Conservation (phyloP, 2,329 filamentous ascomycete genomes). For the Drechslerella stenobrocha region DNA sequence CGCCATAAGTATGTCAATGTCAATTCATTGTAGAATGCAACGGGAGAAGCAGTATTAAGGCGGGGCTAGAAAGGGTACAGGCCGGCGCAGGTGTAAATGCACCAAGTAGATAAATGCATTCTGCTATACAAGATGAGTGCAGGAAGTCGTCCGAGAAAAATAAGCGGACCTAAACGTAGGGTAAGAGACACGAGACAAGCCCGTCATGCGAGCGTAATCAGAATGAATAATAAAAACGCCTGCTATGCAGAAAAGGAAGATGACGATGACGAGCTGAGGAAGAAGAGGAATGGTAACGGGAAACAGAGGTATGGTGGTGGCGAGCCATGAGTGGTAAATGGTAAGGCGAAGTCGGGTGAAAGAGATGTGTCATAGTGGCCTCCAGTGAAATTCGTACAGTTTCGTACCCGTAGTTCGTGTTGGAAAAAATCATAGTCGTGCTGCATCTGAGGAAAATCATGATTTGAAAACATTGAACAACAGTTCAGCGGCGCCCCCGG, state of each 20-base stretch:
- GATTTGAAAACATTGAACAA: neutral
- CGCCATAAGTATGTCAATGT: slow-evolving; percentile 30
- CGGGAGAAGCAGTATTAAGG: slow-evolving; percentile 27
- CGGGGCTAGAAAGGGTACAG: slow-evolving; percentile 7
- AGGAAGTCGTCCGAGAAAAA: neutral
- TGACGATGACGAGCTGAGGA: too few relatives aligned
- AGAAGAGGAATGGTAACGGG: too few relatives aligned
- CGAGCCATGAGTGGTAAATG: too few relatives aligned
- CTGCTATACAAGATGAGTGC: neutral
- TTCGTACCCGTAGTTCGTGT: too few relatives aligned
- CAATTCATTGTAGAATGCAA: neutral
- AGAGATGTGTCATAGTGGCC: too few relatives aligned
- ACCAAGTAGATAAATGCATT: neutral
- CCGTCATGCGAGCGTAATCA: slow-evolving; percentile 6
- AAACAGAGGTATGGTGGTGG: too few relatives aligned
- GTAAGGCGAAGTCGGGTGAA: too few relatives aligned
- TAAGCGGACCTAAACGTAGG: neutral
- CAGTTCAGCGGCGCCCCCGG: slow-evolving; percentile 23
- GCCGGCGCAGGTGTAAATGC: slow-evolving; percentile 1
- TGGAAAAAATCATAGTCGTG: too few relatives aligned
- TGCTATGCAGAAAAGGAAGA: slow-evolving; percentile 15
- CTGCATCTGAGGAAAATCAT: neutral
- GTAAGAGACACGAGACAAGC: slow-evolving; percentile 6
- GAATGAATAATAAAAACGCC: slow-evolving; percentile 25
- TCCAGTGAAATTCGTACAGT: too few relatives aligned